These are phyloP conservation scores for Rhinocladiella similis DNA, from an alignment of 2,329 filamentous ascomycete species.

Conservation along the genomic window DNA sequence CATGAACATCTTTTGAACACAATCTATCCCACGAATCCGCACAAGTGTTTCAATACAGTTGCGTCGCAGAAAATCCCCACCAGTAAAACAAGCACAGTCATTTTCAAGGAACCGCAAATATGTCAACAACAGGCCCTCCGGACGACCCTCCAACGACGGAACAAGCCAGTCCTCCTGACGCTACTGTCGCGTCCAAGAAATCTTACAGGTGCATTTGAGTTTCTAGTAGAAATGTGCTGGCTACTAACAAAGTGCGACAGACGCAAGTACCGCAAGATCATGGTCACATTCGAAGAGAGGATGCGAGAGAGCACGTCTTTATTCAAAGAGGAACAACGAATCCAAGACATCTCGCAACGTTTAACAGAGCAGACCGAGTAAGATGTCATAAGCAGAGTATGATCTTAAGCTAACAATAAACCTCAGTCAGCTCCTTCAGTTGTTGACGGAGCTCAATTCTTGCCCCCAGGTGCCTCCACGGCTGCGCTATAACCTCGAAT, in stretches of 20 bases:
- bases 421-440: slow-evolving; percentile 77
- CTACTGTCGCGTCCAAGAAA: slow-evolving; percentile 18
- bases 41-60: too few species aligned
- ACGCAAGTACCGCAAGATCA: slow-evolving; percentile 90
- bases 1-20: too few species aligned
- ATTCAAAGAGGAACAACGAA: slow-evolving; percentile 79
- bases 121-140: slow-evolving; percentile 15
- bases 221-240: neutral
- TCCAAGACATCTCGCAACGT: slow-evolving; percentile 75
- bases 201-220: slow-evolving; percentile 20
- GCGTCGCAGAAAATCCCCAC: too few species aligned
- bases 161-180: slow-evolving; percentile 12
- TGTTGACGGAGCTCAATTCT: slow-evolving; percentile 87
- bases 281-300: slow-evolving; percentile 77
- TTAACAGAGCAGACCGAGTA: slow-evolving; percentile 93
- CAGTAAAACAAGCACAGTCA: too few species aligned
- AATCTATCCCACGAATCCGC: too few species aligned
- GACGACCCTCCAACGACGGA: slow-evolving; percentile 6
- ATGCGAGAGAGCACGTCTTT: slow-evolving; percentile 65
- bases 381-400: slow-evolving; percentile 34
- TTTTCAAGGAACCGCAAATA: neutral
- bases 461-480: slow-evolving; percentile 73
- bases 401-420: slow-evolving; percentile 17
- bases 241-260: slow-evolving; percentile 27
- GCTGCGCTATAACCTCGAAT: slow-evolving; percentile 70